These are phyloP conservation scores for Colletotrichum tamarilloi DNA, from an alignment of 2,329 filamentous ascomycete species.

Conservation along the genomic window DNA sequence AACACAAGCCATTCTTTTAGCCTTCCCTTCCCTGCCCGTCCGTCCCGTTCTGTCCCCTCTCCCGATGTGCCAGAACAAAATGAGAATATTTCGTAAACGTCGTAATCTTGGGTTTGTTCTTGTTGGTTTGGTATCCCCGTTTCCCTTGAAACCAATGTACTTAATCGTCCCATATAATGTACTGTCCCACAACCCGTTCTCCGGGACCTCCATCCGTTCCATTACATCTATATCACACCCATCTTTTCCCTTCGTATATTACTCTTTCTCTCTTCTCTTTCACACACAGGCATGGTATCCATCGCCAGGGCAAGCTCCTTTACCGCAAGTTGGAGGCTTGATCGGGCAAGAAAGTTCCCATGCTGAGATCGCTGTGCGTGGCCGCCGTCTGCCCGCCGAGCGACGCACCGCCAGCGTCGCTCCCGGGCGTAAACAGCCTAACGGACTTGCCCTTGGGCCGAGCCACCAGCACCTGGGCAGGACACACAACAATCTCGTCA, in stretches of 20 bases:
- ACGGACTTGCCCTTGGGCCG: slow-evolving; percentile 52
- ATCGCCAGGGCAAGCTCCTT: not conserved
- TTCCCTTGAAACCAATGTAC: not conserved
- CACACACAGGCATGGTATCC: not conserved
- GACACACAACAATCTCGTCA: slow-evolving; percentile 94
- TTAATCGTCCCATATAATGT: not conserved
- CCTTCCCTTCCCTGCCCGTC: slow-evolving; percentile 27
- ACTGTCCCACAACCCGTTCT: not conserved
- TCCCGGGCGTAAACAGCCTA: slow-evolving; percentile 58
- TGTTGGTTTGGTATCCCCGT: slow-evolving; percentile 6
- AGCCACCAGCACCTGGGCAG: slow-evolving; percentile 91
- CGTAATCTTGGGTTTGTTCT: not conserved
- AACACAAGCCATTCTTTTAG: not conserved
- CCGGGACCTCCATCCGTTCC: not conserved
- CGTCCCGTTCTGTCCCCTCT: not conserved
- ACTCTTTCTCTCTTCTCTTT: not conserved
- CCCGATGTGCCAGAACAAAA: not conserved
- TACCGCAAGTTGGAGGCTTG: slow-evolving; percentile 40
- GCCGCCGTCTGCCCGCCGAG: slow-evolving; percentile 47
- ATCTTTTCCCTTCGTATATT: not conserved
- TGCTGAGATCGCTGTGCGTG: slow-evolving; percentile 49
- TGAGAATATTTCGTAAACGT: slow-evolving; percentile 10
- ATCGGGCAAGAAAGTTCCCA: slow-evolving; percentile 40
- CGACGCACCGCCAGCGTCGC: slow-evolving; percentile 62
- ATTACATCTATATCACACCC: not conserved